phyloP scores from a whole-genome alignment of 1,284 basidiomycete genomes.

The Pascua guehoae region DNA sequence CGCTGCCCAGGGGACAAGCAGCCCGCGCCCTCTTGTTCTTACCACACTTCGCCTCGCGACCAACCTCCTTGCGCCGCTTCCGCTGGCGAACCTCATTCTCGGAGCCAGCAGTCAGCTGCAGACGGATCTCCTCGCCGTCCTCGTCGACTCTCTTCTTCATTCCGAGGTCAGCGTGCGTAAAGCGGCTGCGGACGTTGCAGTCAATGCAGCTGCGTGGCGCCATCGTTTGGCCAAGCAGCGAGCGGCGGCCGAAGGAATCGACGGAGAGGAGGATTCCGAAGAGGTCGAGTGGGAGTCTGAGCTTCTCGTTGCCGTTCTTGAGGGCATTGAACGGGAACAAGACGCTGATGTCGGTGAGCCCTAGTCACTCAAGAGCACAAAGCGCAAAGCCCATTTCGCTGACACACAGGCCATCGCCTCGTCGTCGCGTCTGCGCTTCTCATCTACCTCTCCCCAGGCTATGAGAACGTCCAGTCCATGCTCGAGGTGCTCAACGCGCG shows the following conservation, averaged over 20 bases:
- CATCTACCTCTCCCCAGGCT: slow-evolving; percentile 59
- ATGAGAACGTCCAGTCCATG: slow-evolving; percentile 59
- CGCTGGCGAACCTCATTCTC: slow-evolving; percentile 58
- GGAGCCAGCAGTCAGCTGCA: slow-evolving; percentile 43
- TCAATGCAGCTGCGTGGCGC: slow-evolving; percentile 65
- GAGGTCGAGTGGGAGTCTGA: slow-evolving; percentile 79
- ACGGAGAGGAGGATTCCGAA: slow-evolving; percentile 51
- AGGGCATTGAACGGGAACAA: slow-evolving; percentile 66
- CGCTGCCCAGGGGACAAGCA: slow-evolving; percentile 13
- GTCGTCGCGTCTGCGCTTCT: slow-evolving; percentile 69
- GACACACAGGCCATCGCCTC: slow-evolving; percentile 65
- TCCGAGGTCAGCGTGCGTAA: slow-evolving; percentile 65
- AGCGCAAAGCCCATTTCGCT: not conserved
- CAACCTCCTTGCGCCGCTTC: slow-evolving; percentile 62
- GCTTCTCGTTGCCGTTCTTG: slow-evolving; percentile 69
- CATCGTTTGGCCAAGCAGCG: slow-evolving; percentile 56
- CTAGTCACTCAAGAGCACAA: not conserved
- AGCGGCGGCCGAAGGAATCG: slow-evolving; percentile 28
- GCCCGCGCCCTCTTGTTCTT: slow-evolving; percentile 56
- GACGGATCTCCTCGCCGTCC: slow-evolving; percentile 52
- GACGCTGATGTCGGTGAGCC: slow-evolving; percentile 73
- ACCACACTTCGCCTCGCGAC: slow-evolving; percentile 69
- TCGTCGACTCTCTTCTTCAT: slow-evolving; percentile 67
- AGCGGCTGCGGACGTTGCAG: slow-evolving; percentile 74
- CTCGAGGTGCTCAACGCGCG: slow-evolving; percentile 68